Percentiles rank a stretch among this genome's conserved stretches.
These are phyloP conservation scores for Thielaviopsis musarum DNA, from an alignment of 2,329 filamentous ascomycete genomes.

Conservation along the genomic window DNA sequence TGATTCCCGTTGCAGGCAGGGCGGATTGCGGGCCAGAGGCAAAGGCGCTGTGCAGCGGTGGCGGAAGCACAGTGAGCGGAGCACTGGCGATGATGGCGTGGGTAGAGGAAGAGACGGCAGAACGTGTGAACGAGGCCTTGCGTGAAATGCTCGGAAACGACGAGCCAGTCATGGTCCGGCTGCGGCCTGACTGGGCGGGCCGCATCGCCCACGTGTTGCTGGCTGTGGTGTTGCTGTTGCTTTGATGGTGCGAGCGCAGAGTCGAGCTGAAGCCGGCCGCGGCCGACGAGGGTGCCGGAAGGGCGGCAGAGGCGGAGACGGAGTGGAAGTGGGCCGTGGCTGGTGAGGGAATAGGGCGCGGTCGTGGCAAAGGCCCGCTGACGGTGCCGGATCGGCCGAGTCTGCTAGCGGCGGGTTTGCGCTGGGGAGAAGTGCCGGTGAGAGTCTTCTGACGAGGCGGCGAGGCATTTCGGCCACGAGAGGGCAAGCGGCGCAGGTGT, in stretches of 20 bases:
- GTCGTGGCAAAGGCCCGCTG: background rate
- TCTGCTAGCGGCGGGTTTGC: background rate
- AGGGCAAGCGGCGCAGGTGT: background rate
- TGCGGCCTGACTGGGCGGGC: background rate
- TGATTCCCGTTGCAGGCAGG: background rate
- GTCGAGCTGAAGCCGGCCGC: too few relatives aligned
- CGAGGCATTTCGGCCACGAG: background rate
- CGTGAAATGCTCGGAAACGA: background rate
- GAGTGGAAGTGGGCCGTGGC: background rate
- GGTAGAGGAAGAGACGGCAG: too few relatives aligned
- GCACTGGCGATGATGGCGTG: background rate
- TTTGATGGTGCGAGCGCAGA: background rate
- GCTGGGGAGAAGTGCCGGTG: background rate
- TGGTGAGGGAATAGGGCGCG: background rate
- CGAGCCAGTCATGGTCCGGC: background rate
- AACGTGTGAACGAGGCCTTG: background rate
- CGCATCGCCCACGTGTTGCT: background rate
- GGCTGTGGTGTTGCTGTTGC: background rate
- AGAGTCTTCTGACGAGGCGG: background rate
- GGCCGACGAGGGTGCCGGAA: background rate
- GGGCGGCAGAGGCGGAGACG: background rate
- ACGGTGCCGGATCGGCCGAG: background rate
- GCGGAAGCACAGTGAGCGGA: background rate
- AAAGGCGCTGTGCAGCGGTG: background rate
- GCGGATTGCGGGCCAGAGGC: too few relatives aligned